phyloP scores from a whole-genome alignment of 768 basidiomycete species.

The Leccinellum rugosiceps region DNA sequence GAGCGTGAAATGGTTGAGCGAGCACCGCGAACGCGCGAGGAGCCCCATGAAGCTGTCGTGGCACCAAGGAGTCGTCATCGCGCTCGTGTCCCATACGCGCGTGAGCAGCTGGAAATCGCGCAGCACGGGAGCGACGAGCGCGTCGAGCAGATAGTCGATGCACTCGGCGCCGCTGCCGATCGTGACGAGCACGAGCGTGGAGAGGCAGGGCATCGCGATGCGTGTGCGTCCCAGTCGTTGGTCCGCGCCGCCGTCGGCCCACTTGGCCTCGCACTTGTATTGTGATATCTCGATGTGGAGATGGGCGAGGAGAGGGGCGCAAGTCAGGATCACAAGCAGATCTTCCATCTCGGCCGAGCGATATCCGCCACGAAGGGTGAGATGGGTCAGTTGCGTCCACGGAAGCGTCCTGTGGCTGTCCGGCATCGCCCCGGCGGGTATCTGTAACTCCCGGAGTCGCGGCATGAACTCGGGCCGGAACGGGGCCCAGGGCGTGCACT shows the following conservation, averaged over 20 bases:
- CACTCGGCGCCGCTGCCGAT: slow-evolving; percentile 30
- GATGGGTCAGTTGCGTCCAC: slow-evolving; percentile 32
- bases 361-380: slow-evolving; percentile 30
- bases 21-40: slow-evolving; percentile 26
- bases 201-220: slow-evolving; percentile 29
- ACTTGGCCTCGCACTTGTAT: slow-evolving; percentile 28
- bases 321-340: slow-evolving; percentile 23
- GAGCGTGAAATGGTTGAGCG: slow-evolving; percentile 31
- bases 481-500: slow-evolving; percentile 31
- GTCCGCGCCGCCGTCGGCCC: slow-evolving; percentile 20
- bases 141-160: slow-evolving; percentile 25
- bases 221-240: slow-evolving; percentile 4
- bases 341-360: slow-evolving; percentile 25
- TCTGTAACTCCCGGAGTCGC: slow-evolving; percentile 24
- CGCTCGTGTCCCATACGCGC: slow-evolving; percentile 32
- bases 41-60: slow-evolving; percentile 28
- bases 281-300: slow-evolving; percentile 33
- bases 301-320: slow-evolving; percentile 25
- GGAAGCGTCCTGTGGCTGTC: slow-evolving; percentile 31
- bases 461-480: slow-evolving; percentile 28
- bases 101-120: slow-evolving; percentile 33
- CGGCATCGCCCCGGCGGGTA: slow-evolving; percentile 31
- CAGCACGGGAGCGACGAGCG: slow-evolving; percentile 18
- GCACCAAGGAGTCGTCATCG: slow-evolving; percentile 27
- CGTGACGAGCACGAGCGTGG: slow-evolving; percentile 30